Conservation (phyloP, 192 early-diverging fungal species). For the Umbelopsis isabellina region DNA sequence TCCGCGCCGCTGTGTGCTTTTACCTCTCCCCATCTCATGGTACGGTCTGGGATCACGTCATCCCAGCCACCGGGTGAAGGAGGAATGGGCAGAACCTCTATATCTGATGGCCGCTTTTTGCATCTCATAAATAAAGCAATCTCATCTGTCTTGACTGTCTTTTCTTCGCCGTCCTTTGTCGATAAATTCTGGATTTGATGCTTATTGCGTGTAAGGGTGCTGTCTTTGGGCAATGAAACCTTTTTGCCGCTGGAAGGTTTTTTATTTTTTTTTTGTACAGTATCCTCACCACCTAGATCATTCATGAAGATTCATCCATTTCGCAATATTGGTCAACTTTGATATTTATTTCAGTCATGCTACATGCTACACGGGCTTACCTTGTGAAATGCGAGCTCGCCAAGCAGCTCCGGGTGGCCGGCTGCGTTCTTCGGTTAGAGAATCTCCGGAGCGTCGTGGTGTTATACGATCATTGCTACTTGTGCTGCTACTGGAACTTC, state of each 20-base stretch:
- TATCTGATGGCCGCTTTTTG: conserved; percentile 14
- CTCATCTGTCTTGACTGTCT: conserved; percentile 9
- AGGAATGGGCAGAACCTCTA: conserved; percentile 4
- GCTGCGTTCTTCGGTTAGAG: not conserved
- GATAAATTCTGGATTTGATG: not conserved
- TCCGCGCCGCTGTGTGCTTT: not conserved
- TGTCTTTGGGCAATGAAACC: not conserved
- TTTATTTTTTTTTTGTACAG: no score
- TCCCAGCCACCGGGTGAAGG: conserved; percentile 24
- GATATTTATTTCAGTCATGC: not conserved
- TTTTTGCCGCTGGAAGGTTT: not conserved
- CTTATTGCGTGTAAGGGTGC: not conserved
- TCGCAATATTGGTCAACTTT: no score
- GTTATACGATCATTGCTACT: conserved; percentile 9
- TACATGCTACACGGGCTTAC: not conserved
- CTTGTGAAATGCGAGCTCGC: not conserved
- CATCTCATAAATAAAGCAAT: conserved; percentile 26
- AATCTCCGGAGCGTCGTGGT: not conserved
- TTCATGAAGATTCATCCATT: not conserved
- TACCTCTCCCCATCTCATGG: conserved; percentile 12
- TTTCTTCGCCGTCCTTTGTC: not conserved
- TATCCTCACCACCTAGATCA: no score
- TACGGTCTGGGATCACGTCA: conserved; percentile 17
- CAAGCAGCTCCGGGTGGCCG: not conserved
- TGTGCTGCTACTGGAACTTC: conserved; percentile 13